These are phyloP conservation scores for Beta macrorhiza DNA, from an alignment of 179 eudicot species.

Conservation along the genomic window DNA sequence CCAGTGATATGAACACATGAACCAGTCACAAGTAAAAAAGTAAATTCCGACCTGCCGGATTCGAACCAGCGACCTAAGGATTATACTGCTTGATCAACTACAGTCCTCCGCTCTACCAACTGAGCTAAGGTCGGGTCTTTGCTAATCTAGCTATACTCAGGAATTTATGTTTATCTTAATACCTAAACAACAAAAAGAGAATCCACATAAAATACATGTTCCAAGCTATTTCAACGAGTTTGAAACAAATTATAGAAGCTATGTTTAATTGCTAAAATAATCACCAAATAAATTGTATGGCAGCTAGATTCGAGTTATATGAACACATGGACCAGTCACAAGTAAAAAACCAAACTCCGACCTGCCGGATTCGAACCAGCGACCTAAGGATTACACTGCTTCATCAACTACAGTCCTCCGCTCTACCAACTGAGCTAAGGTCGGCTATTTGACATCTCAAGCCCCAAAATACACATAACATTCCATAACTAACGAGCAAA, in stretches of 20 bases:
- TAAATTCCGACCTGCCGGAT: conserved; percentile 76
- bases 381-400: conserved; percentile 49
- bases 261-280: no score
- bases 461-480: no score
- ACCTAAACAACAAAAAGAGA: no score
- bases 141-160: no score
- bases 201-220: no score
- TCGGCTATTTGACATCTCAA: neutral
- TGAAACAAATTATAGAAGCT: no score
- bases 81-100: conserved; percentile 3
- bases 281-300: no score
- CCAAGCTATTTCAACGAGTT: no score
- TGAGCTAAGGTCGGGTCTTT: conserved; percentile 7
- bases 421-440: conserved; percentile 19
- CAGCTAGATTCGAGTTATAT: no score
- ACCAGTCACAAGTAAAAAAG: neutral
- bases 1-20: no score
- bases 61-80: conserved; percentile 86
- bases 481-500: no score
- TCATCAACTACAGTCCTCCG: conserved; percentile 12
- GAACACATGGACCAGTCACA: neutral
- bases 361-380: conserved; percentile 93
- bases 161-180: no score
- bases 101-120: conserved; percentile 14
- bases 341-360: conserved; percentile 34